Conservation (phyloP, 345 rosid species). For the Populus nigra region DNA sequence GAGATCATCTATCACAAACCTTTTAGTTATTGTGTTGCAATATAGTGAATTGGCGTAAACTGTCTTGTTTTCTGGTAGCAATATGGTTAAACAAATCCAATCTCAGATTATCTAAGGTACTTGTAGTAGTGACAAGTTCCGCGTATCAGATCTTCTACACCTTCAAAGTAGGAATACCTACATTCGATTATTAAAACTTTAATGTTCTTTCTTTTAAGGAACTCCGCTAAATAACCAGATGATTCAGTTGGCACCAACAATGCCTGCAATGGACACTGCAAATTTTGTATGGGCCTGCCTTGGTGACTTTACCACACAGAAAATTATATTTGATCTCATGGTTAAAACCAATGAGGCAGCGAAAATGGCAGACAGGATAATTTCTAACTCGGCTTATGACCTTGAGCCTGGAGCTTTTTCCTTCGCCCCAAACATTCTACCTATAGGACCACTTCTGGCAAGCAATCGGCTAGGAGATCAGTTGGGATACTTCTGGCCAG, state of each 20-base stretch:
- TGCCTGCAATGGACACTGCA: constrained; percentile 29
- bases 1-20: neutral
- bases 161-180: neutral
- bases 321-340: constrained; percentile 22
- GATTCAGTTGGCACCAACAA: constrained; percentile 20
- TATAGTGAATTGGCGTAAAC: neutral
- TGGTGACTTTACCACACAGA: constrained; percentile 27
- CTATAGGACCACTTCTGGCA: constrained; percentile 18
- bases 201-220: constrained; percentile 21
- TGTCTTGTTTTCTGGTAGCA: neutral
- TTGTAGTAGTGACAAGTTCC: too few species aligned
- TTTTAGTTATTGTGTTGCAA: neutral
- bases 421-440: constrained; percentile 8
- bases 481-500: neutral
- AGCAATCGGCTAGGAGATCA: neutral
- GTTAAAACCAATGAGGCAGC: constrained; percentile 9
- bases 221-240: constrained; percentile 4
- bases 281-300: constrained; percentile 40
- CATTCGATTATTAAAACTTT: neutral
- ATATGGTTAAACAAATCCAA: neutral
- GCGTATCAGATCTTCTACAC: too few species aligned
- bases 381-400: constrained; percentile 21
- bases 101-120: too few species aligned
- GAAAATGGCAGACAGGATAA: constrained; percentile 36
- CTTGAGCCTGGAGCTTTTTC: constrained; percentile 22